Base-by-base conservation (phyloP, 1,284 basidiomycete genomes). In the Cutaneotrichosporon curvatum region DNA sequence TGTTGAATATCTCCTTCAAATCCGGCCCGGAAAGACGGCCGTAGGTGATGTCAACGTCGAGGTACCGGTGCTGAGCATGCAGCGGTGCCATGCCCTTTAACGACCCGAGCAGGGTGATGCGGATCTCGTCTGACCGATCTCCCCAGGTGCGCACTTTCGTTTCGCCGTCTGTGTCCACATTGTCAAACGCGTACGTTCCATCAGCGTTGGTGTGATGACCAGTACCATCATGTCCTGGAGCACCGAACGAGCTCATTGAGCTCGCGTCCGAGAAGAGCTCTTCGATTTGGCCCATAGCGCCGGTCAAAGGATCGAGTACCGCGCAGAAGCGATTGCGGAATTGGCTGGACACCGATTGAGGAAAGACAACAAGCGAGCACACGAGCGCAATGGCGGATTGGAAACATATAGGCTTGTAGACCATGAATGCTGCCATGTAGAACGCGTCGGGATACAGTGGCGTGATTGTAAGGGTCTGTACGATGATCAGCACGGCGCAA, bases 371-470 rank as follows among this genome's bases (percentile, higher is more conserved):
- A 16, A 67, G 32, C 2, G 62, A 60, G 21, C 60, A 59, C 3
- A 70, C 16, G 10, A 60, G 43, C 3, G 56, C 59, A 21, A 71
- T 53, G 4, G 53, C 69, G 1, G 58, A 56, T 56, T 71, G 68
- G n/a, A 71, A 52, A 1, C 62, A 57, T 58, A 71, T 65, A 2
- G 70, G 70, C 37, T 67, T 49, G 61, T 67, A 68, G 42, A 70
- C 65, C 8, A 67, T 48, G 16, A 64, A 54, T 7, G 63, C 63
- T 6, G 58, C 50, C 20, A 55, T 58, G 55, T 70, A 68, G 1
- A 52, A 44, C 5, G 65, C 45, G 12, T 43, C 48, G 0, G 63
- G 63, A 33, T 65, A 66, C 25, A 66, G 50, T 0, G 57, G 60
- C 3, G 58, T 61, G 6, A 58, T 58, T 0, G 68, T 68, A 14